These are phyloP conservation scores for Phialemonium atrogriseum DNA, from an alignment of 2,329 filamentous ascomycete genomes.

Conservation along the genomic window DNA sequence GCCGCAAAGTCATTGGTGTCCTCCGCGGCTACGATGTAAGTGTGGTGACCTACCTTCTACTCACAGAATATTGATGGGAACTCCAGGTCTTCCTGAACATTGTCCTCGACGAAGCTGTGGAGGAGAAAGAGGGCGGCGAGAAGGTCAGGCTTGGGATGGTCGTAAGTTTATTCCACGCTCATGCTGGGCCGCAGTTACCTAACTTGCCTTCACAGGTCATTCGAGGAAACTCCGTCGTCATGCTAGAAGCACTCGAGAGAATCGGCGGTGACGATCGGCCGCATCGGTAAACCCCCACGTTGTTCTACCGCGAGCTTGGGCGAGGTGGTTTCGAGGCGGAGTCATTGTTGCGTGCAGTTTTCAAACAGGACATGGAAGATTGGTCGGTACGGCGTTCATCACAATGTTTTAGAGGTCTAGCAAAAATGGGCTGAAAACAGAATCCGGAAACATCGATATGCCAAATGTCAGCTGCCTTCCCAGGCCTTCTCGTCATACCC, in stretches of 20 bases:
- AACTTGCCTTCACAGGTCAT: slow-evolving; percentile 60
- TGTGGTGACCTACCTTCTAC: slow-evolving; percentile 5
- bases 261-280: slow-evolving; percentile 53
- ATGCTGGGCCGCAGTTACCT: too few species aligned
- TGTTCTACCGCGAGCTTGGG: too few species aligned
- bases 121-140: slow-evolving; percentile 87
- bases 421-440: not conserved
- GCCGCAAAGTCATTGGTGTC: slow-evolving; percentile 91
- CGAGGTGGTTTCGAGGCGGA: too few species aligned
- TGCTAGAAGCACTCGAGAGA: slow-evolving; percentile 77
- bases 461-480: slow-evolving; percentile 9
- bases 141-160: slow-evolving; percentile 90
- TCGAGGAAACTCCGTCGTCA: slow-evolving; percentile 94
- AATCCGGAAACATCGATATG: slow-evolving; percentile 1
- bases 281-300: too few species aligned
- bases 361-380: not conserved
- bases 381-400: slow-evolving; percentile 4
- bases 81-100: slow-evolving; percentile 92
- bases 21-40: slow-evolving; percentile 93
- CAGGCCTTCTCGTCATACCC: slow-evolving; percentile 37
- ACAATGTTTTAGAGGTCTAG: not conserved
- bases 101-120: slow-evolving; percentile 91
- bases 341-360: slow-evolving; percentile 1
- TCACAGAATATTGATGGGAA: not conserved
- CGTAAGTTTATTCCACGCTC: too few species aligned